phyloP scores from a whole-genome alignment of 331 rosid species.

The Pyracantha coccinea region DNA sequence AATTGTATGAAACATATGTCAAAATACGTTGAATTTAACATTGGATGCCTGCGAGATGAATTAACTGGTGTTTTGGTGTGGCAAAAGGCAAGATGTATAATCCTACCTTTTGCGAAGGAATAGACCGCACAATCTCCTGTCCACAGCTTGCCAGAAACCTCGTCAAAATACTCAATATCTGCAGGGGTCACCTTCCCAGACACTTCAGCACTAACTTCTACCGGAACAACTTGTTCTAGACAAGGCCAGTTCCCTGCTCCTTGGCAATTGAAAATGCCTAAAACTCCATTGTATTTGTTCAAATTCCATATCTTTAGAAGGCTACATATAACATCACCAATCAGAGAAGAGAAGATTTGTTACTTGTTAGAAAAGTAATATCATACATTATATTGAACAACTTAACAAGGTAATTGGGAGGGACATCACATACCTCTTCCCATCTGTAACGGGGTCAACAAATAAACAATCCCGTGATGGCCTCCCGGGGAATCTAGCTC shows the following conservation, averaged over 20 bases:
- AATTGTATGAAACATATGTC: not conserved
- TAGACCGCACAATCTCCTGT: conserved; percentile 33
- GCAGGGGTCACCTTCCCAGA: conserved; percentile 24
- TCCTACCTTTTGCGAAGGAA: conserved; percentile 23
- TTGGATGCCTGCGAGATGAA: not conserved
- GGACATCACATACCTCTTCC: conserved; percentile 18
- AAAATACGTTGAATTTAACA: not conserved
- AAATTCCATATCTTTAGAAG: conserved; percentile 41
- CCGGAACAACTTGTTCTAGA: conserved; percentile 1
- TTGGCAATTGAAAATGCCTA: conserved; percentile 46
- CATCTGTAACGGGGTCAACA: conserved; percentile 31
- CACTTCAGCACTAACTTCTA: not conserved
- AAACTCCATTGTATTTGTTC: conserved; percentile 39
- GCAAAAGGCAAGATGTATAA: not conserved
- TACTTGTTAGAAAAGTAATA: not conserved
- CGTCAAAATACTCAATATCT: conserved; percentile 30
- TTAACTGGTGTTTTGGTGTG: not conserved
- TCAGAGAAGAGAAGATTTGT: not conserved
- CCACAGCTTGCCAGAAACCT: conserved; percentile 30
- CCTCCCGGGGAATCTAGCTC: conserved; percentile 34
- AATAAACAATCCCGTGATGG: conserved; percentile 37
- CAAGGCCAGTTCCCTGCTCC: conserved; percentile 38
- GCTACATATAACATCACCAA: not conserved
- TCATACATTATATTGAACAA: not conserved
- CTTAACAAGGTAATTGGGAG: not conserved